phyloP scores from a whole-genome alignment of 768 basidiomycete genomes.

The Lactarius sp. region DNA sequence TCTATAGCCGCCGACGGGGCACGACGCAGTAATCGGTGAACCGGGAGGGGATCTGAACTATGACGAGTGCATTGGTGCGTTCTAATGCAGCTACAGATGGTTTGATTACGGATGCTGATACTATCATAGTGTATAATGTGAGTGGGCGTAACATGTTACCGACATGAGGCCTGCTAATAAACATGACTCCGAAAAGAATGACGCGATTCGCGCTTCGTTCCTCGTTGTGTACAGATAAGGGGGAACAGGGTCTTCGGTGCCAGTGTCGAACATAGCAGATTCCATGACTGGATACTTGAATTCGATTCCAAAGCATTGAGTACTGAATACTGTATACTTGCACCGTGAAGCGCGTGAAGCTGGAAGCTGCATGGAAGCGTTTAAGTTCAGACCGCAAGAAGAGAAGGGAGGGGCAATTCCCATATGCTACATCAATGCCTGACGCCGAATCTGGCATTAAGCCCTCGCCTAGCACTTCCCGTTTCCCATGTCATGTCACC shows the following conservation, averaged over 20 bases:
- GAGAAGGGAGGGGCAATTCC: neutral
- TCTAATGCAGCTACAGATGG: neutral
- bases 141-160: neutral
- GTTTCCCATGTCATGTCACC: conserved; percentile 1
- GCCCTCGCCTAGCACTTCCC: too few species aligned
- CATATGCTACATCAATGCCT: neutral
- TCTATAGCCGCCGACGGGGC: conserved; percentile 27
- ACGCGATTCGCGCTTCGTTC: conserved; percentile 28
- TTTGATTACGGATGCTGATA: neutral
- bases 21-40: conserved; percentile 29
- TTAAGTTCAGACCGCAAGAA: neutral
- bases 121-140: conserved; percentile 25
- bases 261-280: neutral
- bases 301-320: neutral
- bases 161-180: conserved; percentile 13
- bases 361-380: neutral
- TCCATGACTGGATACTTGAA: neutral
- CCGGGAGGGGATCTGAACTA: conserved; percentile 30
- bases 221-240: conserved; percentile 24
- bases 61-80: conserved; percentile 30
- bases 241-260: neutral
- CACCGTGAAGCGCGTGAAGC: neutral
- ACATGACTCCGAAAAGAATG: conserved; percentile 22
- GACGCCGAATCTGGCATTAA: neutral
- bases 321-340: neutral